Conservation (phyloP, 2,329 filamentous ascomycete genomes). For the Ilyonectria sp. region DNA sequence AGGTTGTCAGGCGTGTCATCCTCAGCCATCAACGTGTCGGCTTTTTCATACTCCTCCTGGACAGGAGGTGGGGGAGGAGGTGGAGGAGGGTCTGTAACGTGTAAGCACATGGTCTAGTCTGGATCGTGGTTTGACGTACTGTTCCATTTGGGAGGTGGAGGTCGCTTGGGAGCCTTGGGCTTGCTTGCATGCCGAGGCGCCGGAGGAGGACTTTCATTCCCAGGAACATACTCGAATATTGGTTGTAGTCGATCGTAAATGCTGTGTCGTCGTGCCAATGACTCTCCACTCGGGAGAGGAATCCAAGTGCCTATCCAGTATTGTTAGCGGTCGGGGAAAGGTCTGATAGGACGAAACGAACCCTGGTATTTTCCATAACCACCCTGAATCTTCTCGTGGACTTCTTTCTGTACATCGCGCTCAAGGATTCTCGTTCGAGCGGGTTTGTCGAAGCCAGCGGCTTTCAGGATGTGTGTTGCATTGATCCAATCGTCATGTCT, state of each 20-base stretch:
- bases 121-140: slow-evolving; percentile 42
- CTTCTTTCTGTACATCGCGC: slow-evolving; percentile 95
- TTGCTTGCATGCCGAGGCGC: slow-evolving; percentile 94
- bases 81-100: slow-evolving; percentile 39
- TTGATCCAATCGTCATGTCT: slow-evolving; percentile 98
- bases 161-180: slow-evolving; percentile 79
- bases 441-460: slow-evolving; percentile 97
- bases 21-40: slow-evolving; percentile 75
- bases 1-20: slow-evolving; percentile 88
- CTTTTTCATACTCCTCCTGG: slow-evolving; percentile 76
- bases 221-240: slow-evolving; percentile 92
- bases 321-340: slow-evolving; percentile 22
- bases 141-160: slow-evolving; percentile 72
- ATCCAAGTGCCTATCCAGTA: slow-evolving; percentile 87
- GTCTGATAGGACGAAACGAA: slow-evolving; percentile 52
- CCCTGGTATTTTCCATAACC: slow-evolving; percentile 99
- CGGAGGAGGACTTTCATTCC: slow-evolving; percentile 89
- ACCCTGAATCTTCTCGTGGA: slow-evolving; percentile 97
- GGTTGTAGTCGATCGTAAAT: slow-evolving; percentile 85
- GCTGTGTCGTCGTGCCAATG: slow-evolving; percentile 88
- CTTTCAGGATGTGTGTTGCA: slow-evolving; percentile 98
- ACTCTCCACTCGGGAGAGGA: slow-evolving; percentile 84
- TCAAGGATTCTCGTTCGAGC: slow-evolving; percentile 95
- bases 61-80: slow-evolving; percentile 42
- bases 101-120: slow-evolving; percentile 25